phyloP scores from a whole-genome alignment of 192 early-diverging fungal genomes.

The Coemansia sp. region DNA sequence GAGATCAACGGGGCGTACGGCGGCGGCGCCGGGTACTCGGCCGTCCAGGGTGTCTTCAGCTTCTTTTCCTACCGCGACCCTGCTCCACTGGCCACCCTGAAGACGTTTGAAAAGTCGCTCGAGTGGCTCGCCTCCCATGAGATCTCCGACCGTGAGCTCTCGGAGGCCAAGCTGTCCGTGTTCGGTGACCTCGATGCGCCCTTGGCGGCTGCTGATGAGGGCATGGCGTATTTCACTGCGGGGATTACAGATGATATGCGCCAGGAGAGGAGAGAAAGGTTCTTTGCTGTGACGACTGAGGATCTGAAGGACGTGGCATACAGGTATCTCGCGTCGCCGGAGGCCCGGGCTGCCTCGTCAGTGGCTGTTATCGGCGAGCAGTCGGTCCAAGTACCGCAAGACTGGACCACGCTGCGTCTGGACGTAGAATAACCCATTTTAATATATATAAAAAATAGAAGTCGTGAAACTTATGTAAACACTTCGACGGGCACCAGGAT shows the following conservation, averaged over 20 bases:
- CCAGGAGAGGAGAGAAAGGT: slow-evolving; percentile 76
- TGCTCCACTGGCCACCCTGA: slow-evolving; percentile 65
- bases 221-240: slow-evolving; percentile 72
- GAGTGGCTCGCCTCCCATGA: slow-evolving; percentile 63
- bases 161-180: slow-evolving; percentile 87
- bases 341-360: slow-evolving; percentile 10
- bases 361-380: slow-evolving; percentile 49
- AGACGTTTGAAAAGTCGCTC: slow-evolving; percentile 62
- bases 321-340: slow-evolving; percentile 55
- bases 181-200: slow-evolving; percentile 86
- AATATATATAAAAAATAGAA: no score
- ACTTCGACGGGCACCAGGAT: slow-evolving; percentile 50
- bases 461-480: slow-evolving; percentile 45
- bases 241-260: slow-evolving; percentile 84
- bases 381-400: slow-evolving; percentile 30
- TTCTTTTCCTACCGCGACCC: slow-evolving; percentile 96
- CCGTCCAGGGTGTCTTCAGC: slow-evolving; percentile 73
- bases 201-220: slow-evolving; percentile 78
- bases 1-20: slow-evolving; percentile 98
- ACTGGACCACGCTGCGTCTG: slow-evolving; percentile 31
- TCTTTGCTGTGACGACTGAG: slow-evolving; percentile 64
- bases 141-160: slow-evolving; percentile 62
- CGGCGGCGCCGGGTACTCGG: slow-evolving; percentile 76
- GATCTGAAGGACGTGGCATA: slow-evolving; percentile 72
- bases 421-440: slow-evolving; percentile 6